Percentiles rank a stretch among this genome's conserved stretches.
phyloP scores from a whole-genome alignment of 345 rosid genomes.

The Dimocarpus longan region DNA sequence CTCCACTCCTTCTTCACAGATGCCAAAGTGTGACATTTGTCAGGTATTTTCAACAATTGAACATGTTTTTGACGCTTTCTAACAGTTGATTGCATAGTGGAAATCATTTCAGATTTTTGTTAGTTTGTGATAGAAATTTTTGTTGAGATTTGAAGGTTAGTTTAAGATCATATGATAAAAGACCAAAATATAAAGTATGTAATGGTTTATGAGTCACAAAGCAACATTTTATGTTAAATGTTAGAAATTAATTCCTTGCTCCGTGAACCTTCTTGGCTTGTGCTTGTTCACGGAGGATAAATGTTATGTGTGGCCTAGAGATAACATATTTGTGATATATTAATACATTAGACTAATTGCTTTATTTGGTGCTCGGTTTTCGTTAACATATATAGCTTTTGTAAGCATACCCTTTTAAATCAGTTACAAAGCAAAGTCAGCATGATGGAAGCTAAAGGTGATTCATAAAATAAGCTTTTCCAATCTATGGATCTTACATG shows the following conservation, averaged over 20 bases:
- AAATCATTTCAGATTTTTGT: too few species aligned
- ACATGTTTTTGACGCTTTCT: not conserved
- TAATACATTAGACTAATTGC: too few species aligned
- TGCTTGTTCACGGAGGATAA: not conserved
- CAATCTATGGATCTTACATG: too few species aligned
- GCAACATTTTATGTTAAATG: not conserved
- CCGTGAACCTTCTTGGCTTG: not conserved
- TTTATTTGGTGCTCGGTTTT: too few species aligned
- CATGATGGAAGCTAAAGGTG: not conserved
- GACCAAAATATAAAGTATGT: not conserved
- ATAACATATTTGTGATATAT: not conserved
- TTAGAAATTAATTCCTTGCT: not conserved
- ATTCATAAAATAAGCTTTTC: too few species aligned
- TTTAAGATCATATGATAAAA: too few species aligned
- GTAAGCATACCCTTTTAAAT: not conserved
- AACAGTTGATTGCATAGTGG: not conserved
- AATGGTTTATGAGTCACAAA: not conserved
- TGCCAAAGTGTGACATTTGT: constrained; percentile 95
- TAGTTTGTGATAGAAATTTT: too few species aligned
- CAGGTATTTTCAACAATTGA: constrained; percentile 47
- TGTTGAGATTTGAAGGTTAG: too few species aligned
- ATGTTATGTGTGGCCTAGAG: not conserved
- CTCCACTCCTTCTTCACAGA: constrained; percentile 60
- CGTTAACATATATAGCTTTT: not conserved
- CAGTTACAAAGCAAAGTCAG: not conserved